These are phyloP conservation scores for Cokeromyces recurvatus DNA, from an alignment of 371 early-diverging fungal species.

Conservation along the genomic window DNA sequence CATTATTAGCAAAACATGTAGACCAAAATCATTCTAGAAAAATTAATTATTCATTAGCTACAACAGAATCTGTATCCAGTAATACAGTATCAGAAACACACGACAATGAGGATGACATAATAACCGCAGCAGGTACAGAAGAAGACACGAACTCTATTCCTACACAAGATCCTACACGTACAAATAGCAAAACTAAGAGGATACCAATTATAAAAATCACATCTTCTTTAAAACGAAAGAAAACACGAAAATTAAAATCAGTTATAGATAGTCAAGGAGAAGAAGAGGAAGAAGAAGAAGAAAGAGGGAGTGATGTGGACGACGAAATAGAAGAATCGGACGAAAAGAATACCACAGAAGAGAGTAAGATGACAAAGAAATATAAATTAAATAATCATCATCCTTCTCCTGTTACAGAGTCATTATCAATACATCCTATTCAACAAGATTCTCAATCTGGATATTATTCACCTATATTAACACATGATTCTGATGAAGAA, in stretches of 20 bases:
- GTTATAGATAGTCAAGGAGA: not conserved
- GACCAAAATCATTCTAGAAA: conserved; percentile 74
- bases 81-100: conserved; percentile 1
- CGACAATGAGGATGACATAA: conserved; percentile 1
- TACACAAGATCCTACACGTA: not conserved
- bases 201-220: not conserved
- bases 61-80: conserved; percentile 5
- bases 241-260: not conserved
- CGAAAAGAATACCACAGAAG: not conserved
- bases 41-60: conserved; percentile 72
- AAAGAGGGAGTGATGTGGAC: too few species aligned
- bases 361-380: conserved; percentile 1
- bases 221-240: not conserved
- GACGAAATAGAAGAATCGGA: not conserved
- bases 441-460: not conserved
- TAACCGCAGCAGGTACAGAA: not conserved
- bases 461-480: not conserved
- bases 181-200: conserved; percentile 7
- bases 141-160: not conserved
- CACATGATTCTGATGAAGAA: conserved; percentile 18
- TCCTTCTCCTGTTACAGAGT: conserved; percentile 5
- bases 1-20: conserved; percentile 65
- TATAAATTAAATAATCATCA: not conserved
- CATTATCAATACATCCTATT: conserved; percentile 9
- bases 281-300: not conserved